These are phyloP conservation scores for Erodium chrysanthum DNA, from an alignment of 441 rosid species.

Conservation along the genomic window DNA sequence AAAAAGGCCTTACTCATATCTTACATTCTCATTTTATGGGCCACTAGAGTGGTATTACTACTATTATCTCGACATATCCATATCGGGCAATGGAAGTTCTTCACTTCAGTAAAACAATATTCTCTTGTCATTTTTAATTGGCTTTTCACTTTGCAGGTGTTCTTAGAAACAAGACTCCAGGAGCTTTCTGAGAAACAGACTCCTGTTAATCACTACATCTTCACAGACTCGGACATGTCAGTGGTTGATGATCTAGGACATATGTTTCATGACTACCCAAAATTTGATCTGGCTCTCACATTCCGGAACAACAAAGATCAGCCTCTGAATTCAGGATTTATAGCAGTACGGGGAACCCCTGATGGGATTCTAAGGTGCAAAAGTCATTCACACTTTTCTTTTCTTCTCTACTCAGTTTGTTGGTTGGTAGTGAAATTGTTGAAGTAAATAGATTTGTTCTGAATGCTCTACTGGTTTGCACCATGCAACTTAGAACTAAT, in stretches of 20 bases:
- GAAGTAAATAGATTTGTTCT: not conserved
- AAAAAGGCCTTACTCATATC: no score
- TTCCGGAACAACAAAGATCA: constrained; percentile 89
- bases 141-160: constrained; percentile 36
- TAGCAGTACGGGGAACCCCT: constrained; percentile 78
- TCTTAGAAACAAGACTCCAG: constrained; percentile 51
- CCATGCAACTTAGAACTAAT: not conserved
- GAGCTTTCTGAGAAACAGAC: constrained; percentile 27
- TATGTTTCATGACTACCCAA: constrained; percentile 44
- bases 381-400: not conserved
- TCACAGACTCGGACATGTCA: constrained; percentile 82
- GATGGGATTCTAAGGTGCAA: constrained; percentile 65
- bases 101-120: not conserved
- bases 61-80: no score
- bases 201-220: constrained; percentile 50
- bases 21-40: no score
- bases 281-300: constrained; percentile 75
- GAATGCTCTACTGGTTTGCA: not conserved
- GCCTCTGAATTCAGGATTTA: constrained; percentile 87
- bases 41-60: no score
- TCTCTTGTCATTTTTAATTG: constrained; percentile 8
- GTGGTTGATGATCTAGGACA: constrained; percentile 58
- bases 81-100: no score
- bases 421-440: not conserved
- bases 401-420: not conserved